Conservation (phyloP, 2,329 filamentous ascomycete genomes). For the Hypoxylon sp. region DNA sequence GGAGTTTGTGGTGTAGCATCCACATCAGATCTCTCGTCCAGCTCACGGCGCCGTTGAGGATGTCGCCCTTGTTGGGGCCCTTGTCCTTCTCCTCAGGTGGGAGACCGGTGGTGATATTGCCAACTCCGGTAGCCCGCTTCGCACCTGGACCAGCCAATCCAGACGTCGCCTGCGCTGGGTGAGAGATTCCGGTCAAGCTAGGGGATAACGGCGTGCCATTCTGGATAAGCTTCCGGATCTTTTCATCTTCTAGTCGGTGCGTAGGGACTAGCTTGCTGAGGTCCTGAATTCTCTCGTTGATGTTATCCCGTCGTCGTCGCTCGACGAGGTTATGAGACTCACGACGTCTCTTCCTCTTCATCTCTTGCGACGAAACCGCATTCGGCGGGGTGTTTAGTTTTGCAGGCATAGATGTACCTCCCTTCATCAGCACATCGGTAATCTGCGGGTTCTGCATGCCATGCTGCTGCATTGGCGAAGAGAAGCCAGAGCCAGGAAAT, state of each 20-base stretch:
- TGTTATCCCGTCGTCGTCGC: constrained; percentile 93
- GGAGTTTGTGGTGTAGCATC: constrained; percentile 89
- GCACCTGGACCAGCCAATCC: constrained; percentile 87
- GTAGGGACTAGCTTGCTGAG: constrained; percentile 91
- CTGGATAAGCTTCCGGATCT: constrained; percentile 92
- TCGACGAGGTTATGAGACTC: constrained; percentile 98
- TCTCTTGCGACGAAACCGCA: constrained; percentile 84
- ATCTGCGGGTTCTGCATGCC: constrained; percentile 80
- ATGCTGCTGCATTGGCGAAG: constrained; percentile 79
- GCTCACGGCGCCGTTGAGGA: constrained; percentile 94
- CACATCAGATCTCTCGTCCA: constrained; percentile 99
- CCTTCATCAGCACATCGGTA: constrained; percentile 88
- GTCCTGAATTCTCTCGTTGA: constrained; percentile 98
- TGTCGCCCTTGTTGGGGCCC: constrained; percentile 98
- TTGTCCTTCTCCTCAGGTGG: constrained; percentile 98
- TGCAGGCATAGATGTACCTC: constrained; percentile 87
- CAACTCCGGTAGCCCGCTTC: constrained; percentile 79
- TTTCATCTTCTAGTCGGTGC: constrained; percentile 95
- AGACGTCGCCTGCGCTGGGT: constrained; percentile 82
- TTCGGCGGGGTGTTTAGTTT: constrained; percentile 72
- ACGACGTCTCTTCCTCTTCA: constrained; percentile 88
- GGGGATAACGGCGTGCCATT: constrained; percentile 92
- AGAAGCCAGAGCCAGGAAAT: constrained; percentile 88
- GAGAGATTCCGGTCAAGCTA: constrained; percentile 76
- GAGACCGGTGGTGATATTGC: constrained; percentile 91